A percentile compares a stretch with the other conserved stretches of the same genome.
Conservation (phyloP, 257 asterid genomes). For the Plantago ovata region DNA sequence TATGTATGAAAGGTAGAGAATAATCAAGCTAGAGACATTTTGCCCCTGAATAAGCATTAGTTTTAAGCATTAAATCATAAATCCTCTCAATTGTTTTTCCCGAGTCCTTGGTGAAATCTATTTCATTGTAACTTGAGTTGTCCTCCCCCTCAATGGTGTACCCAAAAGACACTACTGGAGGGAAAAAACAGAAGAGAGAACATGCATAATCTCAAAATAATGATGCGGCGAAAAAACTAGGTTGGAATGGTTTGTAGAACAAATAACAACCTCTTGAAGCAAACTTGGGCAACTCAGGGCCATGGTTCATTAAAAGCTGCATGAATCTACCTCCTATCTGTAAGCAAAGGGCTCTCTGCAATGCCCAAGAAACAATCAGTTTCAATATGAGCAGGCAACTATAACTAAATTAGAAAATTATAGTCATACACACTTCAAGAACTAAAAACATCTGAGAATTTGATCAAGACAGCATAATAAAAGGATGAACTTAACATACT, state of each 20-base stretch:
- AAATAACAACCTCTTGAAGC: constrained; percentile 59
- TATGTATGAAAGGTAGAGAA: constrained; percentile 7
- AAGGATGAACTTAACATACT: constrained; percentile 39
- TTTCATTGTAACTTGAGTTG: too few species aligned
- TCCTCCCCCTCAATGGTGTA: not conserved
- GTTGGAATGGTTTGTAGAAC: not conserved
- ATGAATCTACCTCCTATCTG: constrained; percentile 67
- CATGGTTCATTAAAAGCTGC: constrained; percentile 73
- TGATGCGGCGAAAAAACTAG: constrained; percentile 9
- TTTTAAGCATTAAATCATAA: too few species aligned
- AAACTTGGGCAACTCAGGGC: constrained; percentile 71
- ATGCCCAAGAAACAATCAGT: constrained; percentile 37
- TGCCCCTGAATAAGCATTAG: not conserved
- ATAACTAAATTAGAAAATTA: not conserved
- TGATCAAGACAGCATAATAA: constrained; percentile 7
- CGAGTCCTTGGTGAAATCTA: too few species aligned
- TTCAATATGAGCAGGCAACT: constrained; percentile 13
- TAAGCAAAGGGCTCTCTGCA: constrained; percentile 69
- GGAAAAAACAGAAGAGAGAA: constrained; percentile 8
- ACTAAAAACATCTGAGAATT: constrained; percentile 9
- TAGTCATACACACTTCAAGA: not conserved
- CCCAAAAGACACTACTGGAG: not conserved
- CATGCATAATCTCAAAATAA: constrained; percentile 14
- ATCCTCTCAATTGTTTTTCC: too few species aligned
- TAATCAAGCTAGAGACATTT: not conserved